A percentile compares a stretch with the other conserved stretches of the same genome.
Conservation (phyloP, 1,139 yeast genomes). For the Hyphopichia fennica region DNA sequence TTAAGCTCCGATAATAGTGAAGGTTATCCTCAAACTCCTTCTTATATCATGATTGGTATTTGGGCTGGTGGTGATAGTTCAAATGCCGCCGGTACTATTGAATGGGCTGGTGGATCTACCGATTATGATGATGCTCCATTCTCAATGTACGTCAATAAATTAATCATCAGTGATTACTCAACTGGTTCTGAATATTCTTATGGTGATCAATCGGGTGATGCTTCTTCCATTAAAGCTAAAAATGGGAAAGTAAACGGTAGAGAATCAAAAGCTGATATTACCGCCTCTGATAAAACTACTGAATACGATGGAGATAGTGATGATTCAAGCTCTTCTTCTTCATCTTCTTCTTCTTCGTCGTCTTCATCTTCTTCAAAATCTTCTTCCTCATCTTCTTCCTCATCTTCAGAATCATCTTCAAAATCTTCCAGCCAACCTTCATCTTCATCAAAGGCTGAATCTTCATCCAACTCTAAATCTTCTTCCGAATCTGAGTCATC, state of each 20-base stretch:
- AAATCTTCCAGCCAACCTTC: constrained; percentile 1
- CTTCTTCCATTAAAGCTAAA: constrained; percentile 64
- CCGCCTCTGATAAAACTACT: constrained; percentile 5
- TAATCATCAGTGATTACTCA: constrained; percentile 33
- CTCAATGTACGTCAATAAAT: constrained; percentile 28
- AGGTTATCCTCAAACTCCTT: constrained; percentile 54
- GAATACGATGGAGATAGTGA: neutral
- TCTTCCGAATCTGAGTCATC: constrained; percentile 4
- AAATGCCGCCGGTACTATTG: constrained; percentile 48
- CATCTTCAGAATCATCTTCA: constrained; percentile 1
- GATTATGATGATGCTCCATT: constrained; percentile 39
- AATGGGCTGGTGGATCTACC: constrained; percentile 45
- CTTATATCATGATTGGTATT: constrained; percentile 44
- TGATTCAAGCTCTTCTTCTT: constrained; percentile 8
- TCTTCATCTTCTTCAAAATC: constrained; percentile 5
- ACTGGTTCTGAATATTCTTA: constrained; percentile 39
- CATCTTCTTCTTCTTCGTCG: constrained; percentile 4
- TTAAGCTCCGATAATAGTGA: constrained; percentile 32
- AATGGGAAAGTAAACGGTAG: constrained; percentile 65
- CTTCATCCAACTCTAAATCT: constrained; percentile 4
- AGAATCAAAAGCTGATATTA: constrained; percentile 36
- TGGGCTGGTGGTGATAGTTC: constrained; percentile 51
- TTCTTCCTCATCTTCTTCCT: constrained; percentile 4
- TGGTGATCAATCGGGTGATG: constrained; percentile 58
- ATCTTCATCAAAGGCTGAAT: neutral